Evolutionary conservation across 257 asterid genomes (phyloP).

Genomic region (Solanum sitiens): DNA sequence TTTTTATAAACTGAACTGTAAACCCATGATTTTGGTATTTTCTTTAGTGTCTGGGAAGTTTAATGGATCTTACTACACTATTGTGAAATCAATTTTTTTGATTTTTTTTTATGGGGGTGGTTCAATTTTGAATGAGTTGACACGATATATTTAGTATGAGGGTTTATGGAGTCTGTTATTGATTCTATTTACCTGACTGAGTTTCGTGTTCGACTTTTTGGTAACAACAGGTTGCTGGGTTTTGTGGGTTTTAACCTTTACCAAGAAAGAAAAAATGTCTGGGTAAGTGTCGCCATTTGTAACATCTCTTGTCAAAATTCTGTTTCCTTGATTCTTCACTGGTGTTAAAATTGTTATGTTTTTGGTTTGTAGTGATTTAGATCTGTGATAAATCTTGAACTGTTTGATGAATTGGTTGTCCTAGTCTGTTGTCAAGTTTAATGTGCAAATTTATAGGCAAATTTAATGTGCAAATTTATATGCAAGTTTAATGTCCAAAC

Average conservation of each 20-base stretch:
- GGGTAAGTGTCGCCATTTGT: not conserved
- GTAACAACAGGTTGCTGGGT: not conserved
- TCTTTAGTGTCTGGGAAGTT: not conserved
- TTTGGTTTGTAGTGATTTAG: not conserved
- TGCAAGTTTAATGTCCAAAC: too few species aligned
- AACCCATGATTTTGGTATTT: not conserved
- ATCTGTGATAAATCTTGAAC: not conserved
- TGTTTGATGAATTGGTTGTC: not conserved
- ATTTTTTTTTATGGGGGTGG: not conserved
- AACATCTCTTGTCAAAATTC: not conserved
- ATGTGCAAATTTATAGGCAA: not conserved
- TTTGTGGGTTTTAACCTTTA: not conserved
- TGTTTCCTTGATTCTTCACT: not conserved
- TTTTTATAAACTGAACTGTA: not conserved
- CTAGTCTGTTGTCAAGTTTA: not conserved
- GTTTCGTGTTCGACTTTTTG: not conserved
- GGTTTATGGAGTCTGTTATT: not conserved
- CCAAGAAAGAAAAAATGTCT: not conserved
- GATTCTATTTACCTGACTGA: constrained; percentile 5
- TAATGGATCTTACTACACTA: not conserved
- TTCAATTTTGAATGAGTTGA: not conserved
- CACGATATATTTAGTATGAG: not conserved
- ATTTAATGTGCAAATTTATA: not conserved
- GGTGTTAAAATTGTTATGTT: not conserved
- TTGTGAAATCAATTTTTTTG: not conserved